phyloP scores from a whole-genome alignment of 768 basidiomycete species.

The Lanmaoa pseudosensibilis region DNA sequence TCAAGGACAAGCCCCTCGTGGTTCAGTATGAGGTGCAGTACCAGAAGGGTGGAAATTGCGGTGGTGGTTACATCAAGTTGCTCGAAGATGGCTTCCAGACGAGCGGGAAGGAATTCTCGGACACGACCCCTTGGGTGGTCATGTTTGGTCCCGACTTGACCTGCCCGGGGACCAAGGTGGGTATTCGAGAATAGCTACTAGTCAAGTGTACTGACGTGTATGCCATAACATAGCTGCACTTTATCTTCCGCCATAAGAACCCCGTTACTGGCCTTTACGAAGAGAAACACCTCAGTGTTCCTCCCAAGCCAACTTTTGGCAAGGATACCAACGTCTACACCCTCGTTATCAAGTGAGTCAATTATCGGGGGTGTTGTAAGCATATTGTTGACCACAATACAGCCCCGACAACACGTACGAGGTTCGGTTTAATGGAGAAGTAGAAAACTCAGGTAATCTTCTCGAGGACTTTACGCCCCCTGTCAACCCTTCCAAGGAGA shows the following conservation, averaged over 20 bases:
- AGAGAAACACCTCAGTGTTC: constrained; percentile 89
- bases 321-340: constrained; percentile 95
- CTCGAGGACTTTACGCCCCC: constrained; percentile 92
- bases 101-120: constrained; percentile 88
- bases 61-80: constrained; percentile 98
- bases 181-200: background rate
- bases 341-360: constrained; percentile 80
- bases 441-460: constrained; percentile 74
- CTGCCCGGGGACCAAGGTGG: constrained; percentile 87
- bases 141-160: constrained; percentile 99
- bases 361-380: background rate
- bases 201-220: constrained; percentile 2
- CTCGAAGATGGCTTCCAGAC: constrained; percentile 93
- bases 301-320: constrained; percentile 84
- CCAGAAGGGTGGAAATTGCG: constrained; percentile 98
- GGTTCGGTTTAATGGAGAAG: constrained; percentile 86
- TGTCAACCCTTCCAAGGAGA: constrained; percentile 91
- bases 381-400: background rate
- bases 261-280: constrained; percentile 90
- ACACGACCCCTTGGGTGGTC: constrained; percentile 91
- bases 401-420: constrained; percentile 95
- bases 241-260: constrained; percentile 98
- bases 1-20: constrained; percentile 82
- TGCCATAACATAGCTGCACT: constrained; percentile 70
- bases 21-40: constrained; percentile 99